These are phyloP conservation scores for Epicoccum sorghinum DNA, from an alignment of 2,329 filamentous ascomycete species.

Conservation along the genomic window DNA sequence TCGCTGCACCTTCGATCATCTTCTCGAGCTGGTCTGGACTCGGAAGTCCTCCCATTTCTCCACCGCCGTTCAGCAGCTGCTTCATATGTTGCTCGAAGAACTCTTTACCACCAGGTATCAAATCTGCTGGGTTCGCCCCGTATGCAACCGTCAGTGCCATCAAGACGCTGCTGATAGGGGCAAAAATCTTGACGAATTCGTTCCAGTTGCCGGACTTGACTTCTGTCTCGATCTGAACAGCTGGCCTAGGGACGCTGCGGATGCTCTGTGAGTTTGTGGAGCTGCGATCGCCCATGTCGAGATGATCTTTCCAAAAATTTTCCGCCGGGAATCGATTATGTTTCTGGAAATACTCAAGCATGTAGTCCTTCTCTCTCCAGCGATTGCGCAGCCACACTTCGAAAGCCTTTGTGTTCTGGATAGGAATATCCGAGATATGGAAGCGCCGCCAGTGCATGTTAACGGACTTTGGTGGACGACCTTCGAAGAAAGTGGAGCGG, in stretches of 20 bases:
- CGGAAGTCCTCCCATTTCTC: conserved; percentile 43
- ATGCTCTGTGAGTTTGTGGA: conserved; percentile 43
- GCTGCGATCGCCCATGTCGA: conserved; percentile 46
- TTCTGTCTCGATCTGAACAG: conserved; percentile 55
- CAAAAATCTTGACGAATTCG: conserved; percentile 59
- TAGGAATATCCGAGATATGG: conserved; percentile 77
- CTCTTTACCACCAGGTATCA: conserved; percentile 44
- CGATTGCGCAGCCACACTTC: conserved; percentile 83
- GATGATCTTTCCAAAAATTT: conserved; percentile 53
- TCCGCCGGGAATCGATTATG: conserved; percentile 82
- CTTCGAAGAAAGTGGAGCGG: conserved; percentile 84
- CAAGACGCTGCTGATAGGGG: conserved; percentile 57
- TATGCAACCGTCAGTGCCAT: conserved; percentile 56
- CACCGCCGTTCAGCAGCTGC: conserved; percentile 34
- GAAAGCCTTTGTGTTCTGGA: conserved; percentile 75
- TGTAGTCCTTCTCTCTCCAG: conserved; percentile 90
- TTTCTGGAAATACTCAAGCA: conserved; percentile 78
- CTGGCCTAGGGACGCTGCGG: conserved; percentile 41
- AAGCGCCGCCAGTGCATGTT: conserved; percentile 97
- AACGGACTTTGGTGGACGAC: conserved; percentile 88
- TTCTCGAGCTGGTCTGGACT: conserved; percentile 46
- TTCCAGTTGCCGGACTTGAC: conserved; percentile 58
- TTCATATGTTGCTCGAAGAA: conserved; percentile 47
- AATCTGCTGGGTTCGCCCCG: conserved; percentile 43
- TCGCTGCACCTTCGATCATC: conserved; percentile 44